Evolutionary conservation across 352 stramenopile genomes (phyloP), one percentile per base, ranked within the genome.

Genomic region (Globisporangium apiculatum): DNA sequence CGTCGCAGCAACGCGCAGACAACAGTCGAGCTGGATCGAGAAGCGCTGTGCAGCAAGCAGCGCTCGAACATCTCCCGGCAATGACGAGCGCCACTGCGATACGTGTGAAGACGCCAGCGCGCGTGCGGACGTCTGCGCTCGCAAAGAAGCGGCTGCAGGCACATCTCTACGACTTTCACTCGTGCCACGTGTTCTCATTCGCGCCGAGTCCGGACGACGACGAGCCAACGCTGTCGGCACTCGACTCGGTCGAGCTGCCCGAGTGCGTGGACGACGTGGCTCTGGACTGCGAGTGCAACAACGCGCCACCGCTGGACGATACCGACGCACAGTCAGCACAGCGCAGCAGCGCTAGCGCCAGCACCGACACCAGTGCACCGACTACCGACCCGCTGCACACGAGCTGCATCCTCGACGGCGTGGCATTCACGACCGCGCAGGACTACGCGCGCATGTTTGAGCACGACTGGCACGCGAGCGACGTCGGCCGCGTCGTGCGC

Each of bases 91-190:
- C 42, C 15, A 17, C 42, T 15, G 11, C 11, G 42, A 47, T 15
- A 17, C 5, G 12, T 6, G n/a, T 15, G 4, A 47, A 7, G 42
- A 17, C 49, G 31, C 12, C 14, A 18, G 49, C 31, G 49, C 49
- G 49, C 15, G n/a, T 37, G 42, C 51, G 49, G 18, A 55, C 58
- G 24, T 53, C 58, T 7, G 14, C 45, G 17, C 51, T 57, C 46
- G 53, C 41, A 31, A 78, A 72, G 65, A 73, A 72, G 41, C 60
- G 58, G 17, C 63, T 86, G 41, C 67, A 84, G 24, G 56, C 66
- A 9, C 69, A 88, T 46, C 49, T 86, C n/a, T 80, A 86, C 45
- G 68, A 80, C 55, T 88, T 84, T 57, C 74, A 88, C 50, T 77
- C 74, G 36, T 65, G 68, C 14, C 67, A 83, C 35, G 74, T 88